Evolutionary conservation across 805 yeast genomes (phyloP), one percentile per base, ranked within the genome.

Genomic region (Candida glaebosa): DNA sequence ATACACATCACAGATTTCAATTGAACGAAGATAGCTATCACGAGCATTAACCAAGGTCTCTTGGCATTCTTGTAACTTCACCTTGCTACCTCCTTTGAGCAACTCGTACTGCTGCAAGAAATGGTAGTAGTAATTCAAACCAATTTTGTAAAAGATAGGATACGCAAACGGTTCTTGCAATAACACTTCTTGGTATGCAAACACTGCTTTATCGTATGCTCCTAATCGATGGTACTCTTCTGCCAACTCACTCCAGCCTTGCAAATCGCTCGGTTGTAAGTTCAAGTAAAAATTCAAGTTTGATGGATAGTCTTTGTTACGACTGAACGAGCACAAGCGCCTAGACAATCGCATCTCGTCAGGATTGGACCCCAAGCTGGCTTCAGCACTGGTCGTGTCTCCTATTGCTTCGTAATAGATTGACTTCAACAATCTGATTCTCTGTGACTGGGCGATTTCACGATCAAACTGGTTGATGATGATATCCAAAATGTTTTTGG

Each of bases 231-330:
- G 61, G 57, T 91, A 91, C n/a, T 75, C 67, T 28, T 79, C 78
- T 3, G 81, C 84, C 41, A 89, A 67, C 60, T 87, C 95, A 37
- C 80, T 71, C 96, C 95, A 88, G 2, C 84, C 67, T 47, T 84
- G 81, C 2, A 77, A 67, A 59, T 93, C 98, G 16, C 82, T 58
- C 1, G 97, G 96, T 50, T 76, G 79, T 38, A 73, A 63, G 41
- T 81, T 82, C 39, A 87, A 61, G 48, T 73, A 77, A 26, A 68
- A 73, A 8, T 68, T 65, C 50, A 90, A 68, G 40, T 73, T 75
- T 26, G 69, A 65, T 34, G 87, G 72, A 57, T 79, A 86, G n/a
- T 61, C 64, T 40, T 61, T 66, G 35, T 53, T 46, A 15, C 71
- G 54, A 22, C 63, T 53, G 39, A 65, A 61, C 0, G 71, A 58